Evolutionary conservation across 2,329 filamentous ascomycete species (phyloP).

Genomic region (Exophiala bonariae): DNA sequence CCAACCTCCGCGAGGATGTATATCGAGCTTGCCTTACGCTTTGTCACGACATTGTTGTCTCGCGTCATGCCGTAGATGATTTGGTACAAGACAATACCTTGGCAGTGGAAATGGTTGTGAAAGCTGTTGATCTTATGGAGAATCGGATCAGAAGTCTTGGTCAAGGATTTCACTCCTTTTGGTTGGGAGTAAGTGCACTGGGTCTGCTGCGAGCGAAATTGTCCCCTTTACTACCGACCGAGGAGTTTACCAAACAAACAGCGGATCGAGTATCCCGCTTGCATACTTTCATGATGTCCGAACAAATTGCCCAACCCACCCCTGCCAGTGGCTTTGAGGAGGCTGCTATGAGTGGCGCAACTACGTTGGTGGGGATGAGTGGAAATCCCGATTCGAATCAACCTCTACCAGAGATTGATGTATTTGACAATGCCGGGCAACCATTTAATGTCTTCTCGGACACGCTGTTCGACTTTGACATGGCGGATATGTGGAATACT

Average conservation of each 20-base stretch:
- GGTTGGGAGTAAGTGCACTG: conserved; percentile 36
- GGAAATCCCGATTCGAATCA: conserved; percentile 5
- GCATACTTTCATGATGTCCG: conserved; percentile 14
- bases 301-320: conserved; percentile 7
- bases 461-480: conserved; percentile 23
- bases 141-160: conserved; percentile 34
- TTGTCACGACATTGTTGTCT: conserved; percentile 15
- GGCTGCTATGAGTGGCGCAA: conserved; percentile 13
- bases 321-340: conserved; percentile 11
- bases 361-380: conserved; percentile 14
- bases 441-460: conserved; percentile 20
- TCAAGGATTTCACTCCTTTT: conserved; percentile 37
- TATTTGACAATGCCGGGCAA: conserved; percentile 12
- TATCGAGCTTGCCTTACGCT: conserved; percentile 17
- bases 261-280: conserved; percentile 24
- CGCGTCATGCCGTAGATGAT: conserved; percentile 4
- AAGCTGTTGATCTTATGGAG: conserved; percentile 35
- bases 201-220: conserved; percentile 32
- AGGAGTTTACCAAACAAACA: conserved; percentile 27
- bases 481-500: conserved; percentile 21
- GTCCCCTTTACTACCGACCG: conserved; percentile 22
- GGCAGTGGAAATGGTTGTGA: conserved; percentile 23
- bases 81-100: conserved; percentile 12
- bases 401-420: conserved; percentile 15
- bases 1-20: conserved; percentile 17